Evolutionary conservation across 805 yeast species (phyloP), one percentile per base, ranked within the genome.

Genomic region (Candida takata): DNA sequence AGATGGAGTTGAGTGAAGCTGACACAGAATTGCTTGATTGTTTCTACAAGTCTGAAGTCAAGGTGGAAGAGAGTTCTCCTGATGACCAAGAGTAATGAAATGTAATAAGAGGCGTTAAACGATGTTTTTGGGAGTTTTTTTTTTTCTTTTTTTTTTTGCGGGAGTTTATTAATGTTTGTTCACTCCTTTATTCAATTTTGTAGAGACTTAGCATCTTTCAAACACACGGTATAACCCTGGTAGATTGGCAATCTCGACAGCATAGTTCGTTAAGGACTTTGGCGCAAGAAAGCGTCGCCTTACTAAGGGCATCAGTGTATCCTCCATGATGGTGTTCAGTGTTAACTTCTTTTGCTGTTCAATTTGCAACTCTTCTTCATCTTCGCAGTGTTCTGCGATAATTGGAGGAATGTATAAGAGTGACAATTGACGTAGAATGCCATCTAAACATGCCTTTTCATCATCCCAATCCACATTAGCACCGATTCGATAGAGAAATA

Each of bases 171-270:
- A n/a, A n/a, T n/a, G n/a, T n/a, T n/a, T n/a, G n/a, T n/a, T n/a
- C n/a, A n/a, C n/a, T n/a, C n/a, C n/a, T n/a, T n/a, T n/a, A n/a
- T n/a, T n/a, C n/a, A 10, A 20, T 10, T 10, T 20, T 10, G 23
- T 20, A 20, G 23, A 8, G 23, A 13, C 6, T 19, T n/a, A 84
- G 51, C 98, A 92, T 54, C 98, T 69, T 62, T 92, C 98, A 64
- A 92, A 92, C 5, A 94, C 95, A 49, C 70, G 74, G 58, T 92
- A 92, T 38, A 92, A 63, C 0, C 95, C 95, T 2, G 97, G 97
- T 21, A 92, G 58, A 53, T 80, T 87, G 0, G 98, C 97, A 26
- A 92, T 75, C 55, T 90, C 95, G 5, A 84, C 71, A 4, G 87
- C 75, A 37, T 75, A 79, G 11, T 64, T 52, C 5, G 58, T 45